Evolutionary conservation across 208 protist species (phyloP).

Genomic region (Acanthamoeba triangularis): DNA sequence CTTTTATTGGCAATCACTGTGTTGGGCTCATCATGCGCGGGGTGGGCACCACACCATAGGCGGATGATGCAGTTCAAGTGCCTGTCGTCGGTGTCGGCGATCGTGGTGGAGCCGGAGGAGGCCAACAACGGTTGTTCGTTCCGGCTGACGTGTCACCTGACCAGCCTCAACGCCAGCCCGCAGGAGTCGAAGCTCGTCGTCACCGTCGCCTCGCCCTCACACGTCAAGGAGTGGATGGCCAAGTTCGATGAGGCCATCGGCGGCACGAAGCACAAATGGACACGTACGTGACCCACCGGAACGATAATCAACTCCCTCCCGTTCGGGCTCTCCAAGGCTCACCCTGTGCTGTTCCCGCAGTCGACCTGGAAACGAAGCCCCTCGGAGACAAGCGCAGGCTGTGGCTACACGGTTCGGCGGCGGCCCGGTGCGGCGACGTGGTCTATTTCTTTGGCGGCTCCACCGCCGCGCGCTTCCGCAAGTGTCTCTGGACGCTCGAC

Average conservation of each 20-base stretch:
- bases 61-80: conserved; percentile 59
- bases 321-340: background rate
- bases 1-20: no score
- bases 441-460: conserved; percentile 57
- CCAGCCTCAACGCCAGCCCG: conserved; percentile 25
- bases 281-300: background rate
- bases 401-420: conserved; percentile 28
- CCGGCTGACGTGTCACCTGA: background rate
- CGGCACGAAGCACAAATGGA: conserved; percentile 55
- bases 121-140: background rate
- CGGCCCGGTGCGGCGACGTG: background rate
- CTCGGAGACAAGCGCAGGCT: background rate
- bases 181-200: background rate
- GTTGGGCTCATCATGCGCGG: no score
- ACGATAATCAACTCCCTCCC: background rate
- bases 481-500: conserved; percentile 33
- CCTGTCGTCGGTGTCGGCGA: background rate
- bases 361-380: conserved; percentile 21
- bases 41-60: background rate
- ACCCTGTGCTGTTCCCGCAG: background rate
- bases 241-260: conserved; percentile 42
- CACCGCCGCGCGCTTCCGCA: conserved; percentile 40
- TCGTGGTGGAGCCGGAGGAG: background rate
- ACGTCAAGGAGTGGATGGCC: conserved; percentile 30
- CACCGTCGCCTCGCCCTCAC: background rate